Evolutionary conservation across 225 moss, liverwort and hornwort genomes (phyloP), one percentile per base, ranked within the genome.

Genomic region (Pleurozium schreberi): DNA sequence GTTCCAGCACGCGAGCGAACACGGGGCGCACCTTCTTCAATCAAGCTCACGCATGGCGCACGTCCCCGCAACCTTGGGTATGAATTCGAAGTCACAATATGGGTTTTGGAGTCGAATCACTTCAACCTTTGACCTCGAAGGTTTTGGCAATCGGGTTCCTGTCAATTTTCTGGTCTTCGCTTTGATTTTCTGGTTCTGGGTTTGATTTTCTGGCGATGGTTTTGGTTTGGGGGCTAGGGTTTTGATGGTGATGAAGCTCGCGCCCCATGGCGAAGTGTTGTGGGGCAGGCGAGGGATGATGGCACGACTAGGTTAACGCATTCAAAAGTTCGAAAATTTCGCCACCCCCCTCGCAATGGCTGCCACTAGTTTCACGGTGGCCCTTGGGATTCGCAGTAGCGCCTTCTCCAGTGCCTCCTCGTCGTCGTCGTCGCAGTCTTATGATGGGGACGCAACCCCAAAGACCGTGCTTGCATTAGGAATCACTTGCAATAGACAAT

Each of bases 331-430:
- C 21, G 69, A 43, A 64, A 22, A 58, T 55, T 77, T 84, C 18
- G 49, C 31, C 63, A 67, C n/a, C 43, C 81, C 71, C 49, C 22
- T 77, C 60, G 49, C 87, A 78, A 93, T 93, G 93, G 93, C 93
- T 65, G 90, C 89, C 69, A 80, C 82, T 69, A 89, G 88, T 87
- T 92, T 93, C 86, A 82, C 82, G 52, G 90, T 86, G 36, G 17
- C 36, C 49, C 67, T 81, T 43, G 78, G 87, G 55, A 85, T 88
- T 76, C 81, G 57, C 47, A 50, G 64, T 70, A 49, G 60, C 33
- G 34, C 78, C 22, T 61, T 79, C 87, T 52, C 80, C 8, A 84
- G 38, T 61, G 59, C 67, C 67, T 86, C 90, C 6, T 81, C 47
- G 28, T 70, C 82, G 77, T 88, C 88, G 76, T 61, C 63, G 63